Evolutionary conservation across 2,329 filamentous ascomycete genomes (phyloP), one percentile per base, ranked within the genome.

Genomic region (Cytospora piceae): DNA sequence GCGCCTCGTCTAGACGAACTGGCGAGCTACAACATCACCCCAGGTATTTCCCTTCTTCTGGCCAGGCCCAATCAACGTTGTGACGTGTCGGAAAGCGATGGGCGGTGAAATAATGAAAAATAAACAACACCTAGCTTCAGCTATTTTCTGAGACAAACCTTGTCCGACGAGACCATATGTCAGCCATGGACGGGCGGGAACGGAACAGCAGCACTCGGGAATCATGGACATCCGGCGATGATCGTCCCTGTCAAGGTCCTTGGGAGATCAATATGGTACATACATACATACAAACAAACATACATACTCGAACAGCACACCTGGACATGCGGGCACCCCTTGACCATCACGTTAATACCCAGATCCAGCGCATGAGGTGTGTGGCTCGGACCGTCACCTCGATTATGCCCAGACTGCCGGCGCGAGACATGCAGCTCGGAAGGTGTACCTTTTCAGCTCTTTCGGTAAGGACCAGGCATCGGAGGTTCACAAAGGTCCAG

Each of bases 181-280:
- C 17, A 37, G 39, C 29, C 53, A 57, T 46, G n/a, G 39, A 22
- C 46, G 46, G 46, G 46, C 27, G 42, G 39, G 39, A 27, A 49
- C 31, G 34, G 12, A 22, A n/a, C 42, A 7, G 14, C 15, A 29
- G n/a, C 29, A 37, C 9, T 9, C 51, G 11, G 29, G 46, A 1
- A 24, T 49, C n/a, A 49, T 51, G 61, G 61, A 57, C n/a, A 14
- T 52, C 54, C 61, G 61, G 49, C 37, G 20, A 29, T 57, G 31
- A 15, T 34, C 9, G n/a, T 15, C 20, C 17, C 20, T n/a, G n/a
- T 22, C 9, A 29, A 7, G 42, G 37, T 7, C 37, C 29, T 31
- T 27, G 22, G 15, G 20, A 31, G 22, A 15, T 15, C 15, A 6
- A 24, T 20, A 53, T 9, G 24, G 11, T 53, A 61, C 27, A 29